Percentiles rank a stretch among this genome's conserved stretches.
These are phyloP conservation scores for Cronartium quercuum DNA, from an alignment of 1,284 basidiomycete genomes.

Conservation along the genomic window DNA sequence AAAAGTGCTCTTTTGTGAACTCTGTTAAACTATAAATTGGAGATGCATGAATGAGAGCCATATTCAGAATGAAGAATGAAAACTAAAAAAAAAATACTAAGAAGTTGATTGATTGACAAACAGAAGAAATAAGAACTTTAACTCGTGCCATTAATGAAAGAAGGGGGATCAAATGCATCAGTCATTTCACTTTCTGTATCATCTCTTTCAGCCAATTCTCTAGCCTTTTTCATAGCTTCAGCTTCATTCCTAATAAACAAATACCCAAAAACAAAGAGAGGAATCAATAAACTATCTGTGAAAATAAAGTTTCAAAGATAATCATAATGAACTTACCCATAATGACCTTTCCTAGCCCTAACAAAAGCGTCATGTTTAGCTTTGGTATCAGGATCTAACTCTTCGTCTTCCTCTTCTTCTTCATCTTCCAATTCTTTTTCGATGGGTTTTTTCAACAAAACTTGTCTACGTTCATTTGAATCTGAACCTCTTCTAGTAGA, in stretches of 20 bases:
- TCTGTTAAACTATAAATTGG: no score
- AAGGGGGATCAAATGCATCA: constrained; percentile 10
- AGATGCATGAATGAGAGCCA: no score
- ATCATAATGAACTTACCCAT: constrained; percentile 3
- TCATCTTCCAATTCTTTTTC: neutral
- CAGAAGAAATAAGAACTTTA: no score
- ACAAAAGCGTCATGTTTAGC: constrained; percentile 37
- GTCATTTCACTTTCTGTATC: constrained; percentile 22
- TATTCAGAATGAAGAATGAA: no score
- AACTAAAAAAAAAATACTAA: no score
- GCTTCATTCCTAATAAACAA: constrained; percentile 18
- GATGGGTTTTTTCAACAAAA: constrained; percentile 19
- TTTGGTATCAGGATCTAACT: constrained; percentile 24
- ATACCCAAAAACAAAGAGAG: neutral
- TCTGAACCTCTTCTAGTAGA: constrained; percentile 21
- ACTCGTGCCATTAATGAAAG: no score
- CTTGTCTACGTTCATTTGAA: constrained; percentile 26
- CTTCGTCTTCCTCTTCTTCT: constrained; percentile 5
- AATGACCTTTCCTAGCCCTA: constrained; percentile 30
- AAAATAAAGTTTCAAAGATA: neutral
- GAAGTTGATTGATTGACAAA: no score
- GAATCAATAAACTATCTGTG: neutral
- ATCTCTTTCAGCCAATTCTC: constrained; percentile 26
- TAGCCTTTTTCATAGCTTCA: constrained; percentile 32
- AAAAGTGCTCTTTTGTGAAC: no score